phyloP scores from a whole-genome alignment of 2,329 filamentous ascomycete genomes.

The Xylariaceae sp. region DNA sequence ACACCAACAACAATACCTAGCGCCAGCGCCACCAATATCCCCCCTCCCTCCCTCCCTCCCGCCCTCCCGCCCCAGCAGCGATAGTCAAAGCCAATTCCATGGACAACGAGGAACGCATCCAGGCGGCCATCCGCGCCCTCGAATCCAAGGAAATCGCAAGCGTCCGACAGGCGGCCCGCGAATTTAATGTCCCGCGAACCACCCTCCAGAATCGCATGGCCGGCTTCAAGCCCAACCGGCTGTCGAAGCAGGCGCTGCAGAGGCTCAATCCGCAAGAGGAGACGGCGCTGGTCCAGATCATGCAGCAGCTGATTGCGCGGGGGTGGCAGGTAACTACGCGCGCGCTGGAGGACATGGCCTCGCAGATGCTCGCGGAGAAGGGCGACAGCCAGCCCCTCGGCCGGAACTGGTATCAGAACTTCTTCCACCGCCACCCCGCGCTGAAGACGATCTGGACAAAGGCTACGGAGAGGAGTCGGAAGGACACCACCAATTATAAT shows the following conservation, averaged over 20 bases:
- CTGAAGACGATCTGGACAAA: not conserved
- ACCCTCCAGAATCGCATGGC: not conserved
- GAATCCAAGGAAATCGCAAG: not conserved
- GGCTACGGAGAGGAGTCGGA: not conserved
- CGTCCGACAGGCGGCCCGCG: not conserved
- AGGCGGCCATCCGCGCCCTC: not conserved
- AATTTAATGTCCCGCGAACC: not conserved
- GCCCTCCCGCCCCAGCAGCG: not conserved
- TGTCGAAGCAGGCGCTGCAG: not conserved
- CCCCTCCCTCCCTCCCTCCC: too few species aligned
- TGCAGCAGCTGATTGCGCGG: not conserved
- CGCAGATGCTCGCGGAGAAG: not conserved
- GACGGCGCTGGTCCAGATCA: not conserved
- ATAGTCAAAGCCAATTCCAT: not conserved
- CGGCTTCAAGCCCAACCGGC: not conserved
- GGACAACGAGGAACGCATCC: not conserved
- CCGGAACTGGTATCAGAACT: not conserved
- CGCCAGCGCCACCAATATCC: not conserved
- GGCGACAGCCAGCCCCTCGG: not conserved
- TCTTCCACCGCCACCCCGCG: not conserved
- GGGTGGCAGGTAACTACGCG: not conserved
- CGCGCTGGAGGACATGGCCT: not conserved
- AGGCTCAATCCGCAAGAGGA: not conserved
- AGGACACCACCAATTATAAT: not conserved
- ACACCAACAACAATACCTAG: not conserved